A percentile compares a stretch with the other conserved stretches of the same genome.
phyloP scores from a whole-genome alignment of 1,284 basidiomycete species.

The Ganoderma lucidum region DNA sequence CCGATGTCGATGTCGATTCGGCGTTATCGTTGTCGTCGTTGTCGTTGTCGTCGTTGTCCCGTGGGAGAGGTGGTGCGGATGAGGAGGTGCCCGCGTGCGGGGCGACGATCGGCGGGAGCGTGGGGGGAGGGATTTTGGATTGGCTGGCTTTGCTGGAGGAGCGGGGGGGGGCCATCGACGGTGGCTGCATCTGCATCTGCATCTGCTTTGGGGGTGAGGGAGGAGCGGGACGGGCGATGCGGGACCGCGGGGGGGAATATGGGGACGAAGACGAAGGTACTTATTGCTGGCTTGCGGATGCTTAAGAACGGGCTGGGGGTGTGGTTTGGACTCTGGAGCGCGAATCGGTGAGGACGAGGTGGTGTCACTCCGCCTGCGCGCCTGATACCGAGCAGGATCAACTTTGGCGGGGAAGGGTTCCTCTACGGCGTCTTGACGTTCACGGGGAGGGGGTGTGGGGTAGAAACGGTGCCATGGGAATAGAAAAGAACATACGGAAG shows the following conservation, averaged over 20 bases:
- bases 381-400: neutral
- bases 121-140: conserved; percentile 15
- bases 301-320: conserved; percentile 16
- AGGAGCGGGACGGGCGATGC: neutral
- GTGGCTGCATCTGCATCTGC: neutral
- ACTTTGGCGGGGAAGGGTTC: neutral
- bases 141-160: conserved; percentile 22
- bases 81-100: conserved; percentile 14
- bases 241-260: neutral
- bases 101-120: conserved; percentile 20
- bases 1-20: no score
- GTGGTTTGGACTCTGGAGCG: conserved; percentile 30
- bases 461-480: neutral
- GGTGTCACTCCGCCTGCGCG: conserved; percentile 20
- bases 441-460: neutral
- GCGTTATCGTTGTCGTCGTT: no score
- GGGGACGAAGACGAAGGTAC: neutral
- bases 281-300: conserved; percentile 1
- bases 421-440: neutral
- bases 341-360: conserved; percentile 24
- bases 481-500: neutral
- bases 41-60: neutral
- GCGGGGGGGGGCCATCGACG: conserved; percentile 13
- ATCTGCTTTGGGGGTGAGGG: neutral
- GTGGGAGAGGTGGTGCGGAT: neutral